A percentile compares a stretch with the other conserved stretches of the same genome.
These are phyloP conservation scores for Pelargonium nanum DNA, from an alignment of 345 rosid species.

Conservation along the genomic window DNA sequence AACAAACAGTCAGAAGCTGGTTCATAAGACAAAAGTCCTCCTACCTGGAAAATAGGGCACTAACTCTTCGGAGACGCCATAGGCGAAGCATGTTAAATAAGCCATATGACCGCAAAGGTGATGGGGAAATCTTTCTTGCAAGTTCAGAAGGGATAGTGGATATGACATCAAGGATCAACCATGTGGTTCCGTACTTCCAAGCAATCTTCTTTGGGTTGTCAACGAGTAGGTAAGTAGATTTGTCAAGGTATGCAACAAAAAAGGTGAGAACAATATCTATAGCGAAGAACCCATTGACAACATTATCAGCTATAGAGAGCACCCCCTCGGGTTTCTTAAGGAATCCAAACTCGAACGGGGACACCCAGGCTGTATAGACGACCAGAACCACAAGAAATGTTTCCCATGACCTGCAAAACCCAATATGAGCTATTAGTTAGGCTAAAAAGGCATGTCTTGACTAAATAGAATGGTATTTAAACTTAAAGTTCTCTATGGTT, in stretches of 20 bases:
- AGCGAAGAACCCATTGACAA: slow-evolving; percentile 86
- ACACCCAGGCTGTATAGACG: slow-evolving; percentile 83
- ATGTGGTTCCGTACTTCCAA: slow-evolving; percentile 56
- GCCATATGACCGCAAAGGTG: slow-evolving; percentile 44
- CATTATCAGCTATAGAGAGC: slow-evolving; percentile 56
- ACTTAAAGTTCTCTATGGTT: not conserved
- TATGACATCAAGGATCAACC: slow-evolving; percentile 67
- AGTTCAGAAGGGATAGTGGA: slow-evolving; percentile 76
- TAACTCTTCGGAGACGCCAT: slow-evolving; percentile 94
- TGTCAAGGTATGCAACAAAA: slow-evolving; percentile 87
- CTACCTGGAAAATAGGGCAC: slow-evolving; percentile 84
- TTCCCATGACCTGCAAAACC: slow-evolving; percentile 70
- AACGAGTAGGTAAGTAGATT: slow-evolving; percentile 52
- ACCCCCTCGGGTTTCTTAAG: slow-evolving; percentile 40
- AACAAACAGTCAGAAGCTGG: too few species aligned
- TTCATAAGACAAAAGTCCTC: too few species aligned
- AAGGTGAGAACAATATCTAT: slow-evolving; percentile 73
- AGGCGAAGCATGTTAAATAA: slow-evolving; percentile 91
- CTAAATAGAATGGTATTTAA: not conserved
- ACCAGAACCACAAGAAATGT: slow-evolving; percentile 63
- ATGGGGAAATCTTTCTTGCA: slow-evolving; percentile 46
- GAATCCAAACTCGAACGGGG: slow-evolving; percentile 92
- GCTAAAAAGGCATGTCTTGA: not conserved
- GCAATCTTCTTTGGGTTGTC: slow-evolving; percentile 67
- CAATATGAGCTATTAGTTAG: not conserved